Evolutionary conservation across 2,329 filamentous ascomycete species (phyloP).

Genomic region (Fusarium euwallaceae): DNA sequence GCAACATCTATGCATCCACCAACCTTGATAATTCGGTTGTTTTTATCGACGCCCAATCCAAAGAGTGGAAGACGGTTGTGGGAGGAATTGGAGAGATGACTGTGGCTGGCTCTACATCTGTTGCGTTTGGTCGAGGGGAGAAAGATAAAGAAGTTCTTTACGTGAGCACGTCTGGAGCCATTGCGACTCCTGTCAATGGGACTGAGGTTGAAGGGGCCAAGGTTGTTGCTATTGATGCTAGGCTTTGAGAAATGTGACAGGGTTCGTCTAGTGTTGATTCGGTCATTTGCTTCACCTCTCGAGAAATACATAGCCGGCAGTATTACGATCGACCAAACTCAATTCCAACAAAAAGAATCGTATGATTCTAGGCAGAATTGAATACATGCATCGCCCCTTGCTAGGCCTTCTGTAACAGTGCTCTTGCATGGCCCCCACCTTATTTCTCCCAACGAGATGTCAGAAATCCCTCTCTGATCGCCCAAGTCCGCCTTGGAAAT

Average conservation of each 20-base stretch:
- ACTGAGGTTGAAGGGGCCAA: slow-evolving; percentile 35
- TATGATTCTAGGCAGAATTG: background rate
- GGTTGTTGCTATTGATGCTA: slow-evolving; percentile 29
- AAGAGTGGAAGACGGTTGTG: slow-evolving; percentile 24
- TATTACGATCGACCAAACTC: too few relatives aligned
- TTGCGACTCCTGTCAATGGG: slow-evolving; percentile 32
- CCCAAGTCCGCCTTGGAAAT: background rate
- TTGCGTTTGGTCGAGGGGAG: slow-evolving; percentile 30
- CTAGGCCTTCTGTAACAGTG: background rate
- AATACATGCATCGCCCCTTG: background rate
- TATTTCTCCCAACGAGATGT: background rate
- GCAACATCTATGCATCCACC: slow-evolving; percentile 37
- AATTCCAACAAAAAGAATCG: background rate
- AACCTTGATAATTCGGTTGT: slow-evolving; percentile 42
- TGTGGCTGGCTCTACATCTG: slow-evolving; percentile 40
- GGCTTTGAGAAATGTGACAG: background rate
- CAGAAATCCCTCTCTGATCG: background rate
- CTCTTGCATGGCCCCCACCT: background rate
- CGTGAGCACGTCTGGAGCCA: slow-evolving; percentile 29
- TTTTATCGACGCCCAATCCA: slow-evolving; percentile 21
- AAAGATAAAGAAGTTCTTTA: slow-evolving; percentile 24
- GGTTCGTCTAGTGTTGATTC: too few relatives aligned
- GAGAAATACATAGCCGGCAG: too few relatives aligned
- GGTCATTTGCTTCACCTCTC: too few relatives aligned
- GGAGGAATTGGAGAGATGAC: slow-evolving; percentile 27